These are phyloP conservation scores for Mycena galericulata DNA, from an alignment of 768 basidiomycete genomes.

Conservation along the genomic window DNA sequence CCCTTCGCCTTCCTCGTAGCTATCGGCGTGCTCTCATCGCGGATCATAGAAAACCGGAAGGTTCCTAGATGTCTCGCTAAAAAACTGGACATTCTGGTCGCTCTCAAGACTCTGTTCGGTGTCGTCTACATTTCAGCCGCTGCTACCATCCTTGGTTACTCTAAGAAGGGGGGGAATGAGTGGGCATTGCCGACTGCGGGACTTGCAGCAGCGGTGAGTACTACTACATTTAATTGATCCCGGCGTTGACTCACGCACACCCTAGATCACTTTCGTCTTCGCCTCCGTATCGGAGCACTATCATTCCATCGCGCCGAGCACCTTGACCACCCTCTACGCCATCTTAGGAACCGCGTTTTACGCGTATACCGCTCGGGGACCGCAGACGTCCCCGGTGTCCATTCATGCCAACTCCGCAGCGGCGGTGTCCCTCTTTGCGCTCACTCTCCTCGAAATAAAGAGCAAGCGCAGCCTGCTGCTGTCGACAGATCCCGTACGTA, in stretches of 20 bases:
- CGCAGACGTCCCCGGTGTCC: neutral
- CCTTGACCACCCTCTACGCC: constrained; percentile 1
- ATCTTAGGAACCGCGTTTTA: constrained; percentile 6
- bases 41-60: constrained; percentile 3
- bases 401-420: neutral
- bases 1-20: constrained; percentile 1
- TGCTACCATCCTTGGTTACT: neutral
- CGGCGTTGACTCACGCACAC: neutral
- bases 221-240: neutral
- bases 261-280: neutral
- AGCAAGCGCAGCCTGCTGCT: constrained; percentile 10
- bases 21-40: neutral
- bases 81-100: constrained; percentile 1
- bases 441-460: constrained; percentile 12
- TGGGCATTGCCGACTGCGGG: neutral
- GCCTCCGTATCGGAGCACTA: constrained; percentile 14
- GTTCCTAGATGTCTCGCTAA: constrained; percentile 1
- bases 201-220: constrained; percentile 7
- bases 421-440: neutral
- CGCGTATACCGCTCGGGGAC: neutral
- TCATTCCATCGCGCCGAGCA: constrained; percentile 13
- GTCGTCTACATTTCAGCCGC: neutral
- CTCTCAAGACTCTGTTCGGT: constrained; percentile 3
- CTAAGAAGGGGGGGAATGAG: neutral
- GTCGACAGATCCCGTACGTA: constrained; percentile 14